Evolutionary conservation across 768 basidiomycete genomes (phyloP).

Genomic region (Boletus rex-veris): DNA sequence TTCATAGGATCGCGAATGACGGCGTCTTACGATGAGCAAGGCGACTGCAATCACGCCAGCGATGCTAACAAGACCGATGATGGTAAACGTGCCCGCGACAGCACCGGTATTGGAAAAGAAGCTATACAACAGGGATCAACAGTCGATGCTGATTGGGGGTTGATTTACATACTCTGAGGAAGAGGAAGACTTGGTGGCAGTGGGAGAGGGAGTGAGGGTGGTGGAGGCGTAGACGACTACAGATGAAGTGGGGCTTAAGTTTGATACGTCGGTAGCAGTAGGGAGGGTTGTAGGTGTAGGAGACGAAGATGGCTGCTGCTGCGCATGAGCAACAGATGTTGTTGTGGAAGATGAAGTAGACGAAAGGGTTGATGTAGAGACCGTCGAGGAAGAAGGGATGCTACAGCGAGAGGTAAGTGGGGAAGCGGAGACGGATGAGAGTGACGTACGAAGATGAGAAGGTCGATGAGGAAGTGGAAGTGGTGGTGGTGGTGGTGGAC

Average conservation of each 20-base stretch:
- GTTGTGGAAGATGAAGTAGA: conserved; percentile 1
- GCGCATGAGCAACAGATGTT: not conserved
- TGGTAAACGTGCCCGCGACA: conserved; percentile 44
- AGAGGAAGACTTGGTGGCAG: conserved; percentile 9
- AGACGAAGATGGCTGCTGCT: conserved; percentile 2
- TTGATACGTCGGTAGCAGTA: not conserved
- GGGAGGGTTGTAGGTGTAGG: not conserved
- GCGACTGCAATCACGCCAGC: conserved; percentile 30
- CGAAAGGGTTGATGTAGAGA: not conserved
- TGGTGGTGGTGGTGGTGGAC: not conserved
- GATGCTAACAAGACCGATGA: conserved; percentile 37
- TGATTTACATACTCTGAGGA: conserved; percentile 19
- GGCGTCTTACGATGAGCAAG: conserved; percentile 31
- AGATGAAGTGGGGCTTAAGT: not conserved
- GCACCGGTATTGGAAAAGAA: conserved; percentile 48
- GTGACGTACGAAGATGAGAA: conserved; percentile 7
- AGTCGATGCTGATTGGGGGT: not conserved
- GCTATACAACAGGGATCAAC: conserved; percentile 22
- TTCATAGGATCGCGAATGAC: conserved; percentile 20
- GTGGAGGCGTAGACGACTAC: not conserved
- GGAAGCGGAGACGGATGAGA: not conserved
- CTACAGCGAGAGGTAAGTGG: conserved; percentile 1
- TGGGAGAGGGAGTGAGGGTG: conserved; percentile 12
- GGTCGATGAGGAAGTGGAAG: not conserved
- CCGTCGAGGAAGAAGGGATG: not conserved